Conservation (phyloP, 202 grass and related monocot species). For the Tripidium arundinaceum region DNA sequence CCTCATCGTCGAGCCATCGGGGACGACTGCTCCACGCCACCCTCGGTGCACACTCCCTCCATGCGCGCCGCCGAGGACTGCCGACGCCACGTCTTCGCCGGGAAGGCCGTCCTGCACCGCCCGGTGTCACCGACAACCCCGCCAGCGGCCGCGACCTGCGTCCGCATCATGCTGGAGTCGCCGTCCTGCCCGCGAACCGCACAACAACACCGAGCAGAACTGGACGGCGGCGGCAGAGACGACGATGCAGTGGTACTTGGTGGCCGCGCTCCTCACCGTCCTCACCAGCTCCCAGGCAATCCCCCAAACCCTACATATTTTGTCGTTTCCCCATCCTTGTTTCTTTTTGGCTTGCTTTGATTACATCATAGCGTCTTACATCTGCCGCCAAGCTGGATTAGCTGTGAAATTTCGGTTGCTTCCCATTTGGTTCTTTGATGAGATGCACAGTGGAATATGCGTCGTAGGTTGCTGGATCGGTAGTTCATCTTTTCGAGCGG, state of each 20-base stretch:
- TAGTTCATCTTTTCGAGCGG: background rate
- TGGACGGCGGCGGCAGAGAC: background rate
- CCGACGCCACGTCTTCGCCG: background rate
- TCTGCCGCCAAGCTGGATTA: background rate
- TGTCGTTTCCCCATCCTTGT: background rate
- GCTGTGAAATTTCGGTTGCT: background rate
- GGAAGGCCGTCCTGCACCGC: background rate
- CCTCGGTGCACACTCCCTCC: background rate
- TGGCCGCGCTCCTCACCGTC: constrained; percentile 81
- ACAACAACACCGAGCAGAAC: background rate
- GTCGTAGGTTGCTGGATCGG: background rate
- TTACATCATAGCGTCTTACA: background rate
- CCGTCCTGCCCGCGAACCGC: background rate
- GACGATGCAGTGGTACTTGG: constrained; percentile 79
- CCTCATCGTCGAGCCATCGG: background rate
- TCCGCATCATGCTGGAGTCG: background rate
- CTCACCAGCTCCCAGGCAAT: constrained; percentile 87
- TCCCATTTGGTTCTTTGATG: background rate
- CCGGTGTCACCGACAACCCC: background rate
- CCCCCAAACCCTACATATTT: background rate
- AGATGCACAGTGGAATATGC: background rate
- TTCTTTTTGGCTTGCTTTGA: background rate
- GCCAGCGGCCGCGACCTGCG: background rate
- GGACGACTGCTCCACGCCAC: background rate
- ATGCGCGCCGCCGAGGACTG: background rate